Conservation (phyloP, 371 early-diverging fungal species). For the Dichotomocladium elegans region DNA sequence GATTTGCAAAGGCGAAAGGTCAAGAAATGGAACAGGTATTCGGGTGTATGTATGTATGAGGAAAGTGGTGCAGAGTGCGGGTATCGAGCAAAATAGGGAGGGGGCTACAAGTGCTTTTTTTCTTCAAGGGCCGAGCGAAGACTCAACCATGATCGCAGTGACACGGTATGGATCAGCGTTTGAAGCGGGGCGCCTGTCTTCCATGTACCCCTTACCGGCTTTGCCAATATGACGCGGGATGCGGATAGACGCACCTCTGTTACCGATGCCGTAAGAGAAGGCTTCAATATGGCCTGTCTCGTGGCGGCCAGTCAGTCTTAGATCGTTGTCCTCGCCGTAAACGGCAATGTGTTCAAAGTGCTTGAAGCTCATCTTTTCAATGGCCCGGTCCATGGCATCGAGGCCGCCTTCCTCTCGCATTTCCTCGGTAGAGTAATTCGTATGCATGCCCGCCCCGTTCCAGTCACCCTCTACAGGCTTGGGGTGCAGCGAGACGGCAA, state of each 20-base stretch:
- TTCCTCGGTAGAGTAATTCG: slow-evolving; percentile 56
- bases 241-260: slow-evolving; percentile 64
- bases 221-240: slow-evolving; percentile 59
- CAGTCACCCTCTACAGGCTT: slow-evolving; percentile 56
- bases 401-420: slow-evolving; percentile 60
- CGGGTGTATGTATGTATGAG: neutral
- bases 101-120: neutral
- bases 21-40: too few species aligned
- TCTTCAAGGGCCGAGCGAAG: slow-evolving; percentile 35
- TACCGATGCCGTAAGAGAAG: slow-evolving; percentile 58
- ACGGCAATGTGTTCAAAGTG: slow-evolving; percentile 61
- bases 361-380: slow-evolving; percentile 47
- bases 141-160: slow-evolving; percentile 53
- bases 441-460: slow-evolving; percentile 50
- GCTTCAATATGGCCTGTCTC: slow-evolving; percentile 58
- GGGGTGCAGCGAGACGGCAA: slow-evolving; percentile 49
- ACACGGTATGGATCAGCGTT: slow-evolving; percentile 66
- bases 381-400: slow-evolving; percentile 50
- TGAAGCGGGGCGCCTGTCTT: slow-evolving; percentile 63
- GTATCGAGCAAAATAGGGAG: neutral
- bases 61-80: neutral
- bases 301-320: slow-evolving; percentile 54
- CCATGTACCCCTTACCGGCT: slow-evolving; percentile 58
- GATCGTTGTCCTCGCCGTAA: slow-evolving; percentile 63
- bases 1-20: too few species aligned